Base-by-base conservation (phyloP, 371 early-diverging fungal species). In the Mycotypha africana region DNA sequence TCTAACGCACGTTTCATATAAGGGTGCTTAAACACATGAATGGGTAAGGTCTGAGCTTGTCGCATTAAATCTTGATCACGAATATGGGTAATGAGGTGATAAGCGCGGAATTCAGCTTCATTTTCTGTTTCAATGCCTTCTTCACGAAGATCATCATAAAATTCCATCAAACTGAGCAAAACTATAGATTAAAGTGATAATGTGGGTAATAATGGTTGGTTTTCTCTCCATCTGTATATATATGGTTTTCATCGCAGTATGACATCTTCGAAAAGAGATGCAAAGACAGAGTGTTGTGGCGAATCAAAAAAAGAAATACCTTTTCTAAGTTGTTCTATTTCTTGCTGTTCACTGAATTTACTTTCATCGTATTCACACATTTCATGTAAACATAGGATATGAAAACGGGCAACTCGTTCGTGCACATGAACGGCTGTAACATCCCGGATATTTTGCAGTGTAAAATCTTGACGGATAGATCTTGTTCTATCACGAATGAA, bases 401-500 rank as follows among this genome's bases (percentile, higher is more conserved):
- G 93, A 49, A 86, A 95, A 8, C 97, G 80, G 7, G 93, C 91
- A 34, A 95, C 91, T 10, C 82, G 69, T 60, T 96, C 96, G 55
- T 89, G 87, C 0, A 80, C 70, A 11, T 66, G 52, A 0, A 94
- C 80, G 0, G 94, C 86, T 16, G 59, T 55, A 0, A 59, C 23
- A 42, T 85, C 85, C 26, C 86, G 73, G 47, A 77, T 76, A 56
- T 91, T 89, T 58, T 95, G 95, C 3, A 91, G 59, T 3, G 89
- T 87, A 45, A 93, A 88, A 53, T 97, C 98, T 57, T 85, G 83
- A 33, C 92, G 72, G 36, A 96, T 90, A 2, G 91, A 79, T 14
- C 97, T 77, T 14, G 87, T 86, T 26, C 98, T 73, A 65, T 96
- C 96, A 19, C 95, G 80, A 3, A 95, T 67, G 64, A 96, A 97